Evolutionary conservation across 2,329 filamentous ascomycete species (phyloP), one percentile per base, ranked within the genome.

Genomic region (Stemphylium beticola): DNA sequence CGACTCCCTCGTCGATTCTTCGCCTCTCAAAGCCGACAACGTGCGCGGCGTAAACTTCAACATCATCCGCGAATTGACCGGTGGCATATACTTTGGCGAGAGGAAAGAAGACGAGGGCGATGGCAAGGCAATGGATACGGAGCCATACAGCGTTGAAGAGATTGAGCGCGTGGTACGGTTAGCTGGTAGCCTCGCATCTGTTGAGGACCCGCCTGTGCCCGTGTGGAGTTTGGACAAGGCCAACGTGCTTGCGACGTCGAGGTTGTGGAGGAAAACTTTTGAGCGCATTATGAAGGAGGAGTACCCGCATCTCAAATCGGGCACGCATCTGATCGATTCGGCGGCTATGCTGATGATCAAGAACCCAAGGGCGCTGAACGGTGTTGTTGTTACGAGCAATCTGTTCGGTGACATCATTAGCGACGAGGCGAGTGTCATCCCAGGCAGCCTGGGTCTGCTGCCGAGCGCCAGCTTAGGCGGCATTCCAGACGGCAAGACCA

Each of bases 311-410:
- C 78, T 97, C 40, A 85, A 90, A 80, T 79, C 96, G 38, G 86
- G 87, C 62, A 93, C 96, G 76, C 93, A 98, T 75, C 84, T 98
- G 45, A 96, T 98, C 73, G 93, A 98, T 79, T 91, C 87, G 52
- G 93, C 93, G n/a, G 93, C 93, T 62, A 97, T 98, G 93, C 82
- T 97, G 66, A 92, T 98, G 89, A 85, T 98, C 72, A 97, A 96
- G 87, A 93, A 93, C 78, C 93, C 93, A 9, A 83, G 88, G 10
- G 85, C 87, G 18, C 82, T 98, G 48, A 98, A 97, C 75, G 95
- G 93, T 49, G 87, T 98, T 32, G 85, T 98, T 41, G 87, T 98
- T 61, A 96, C 93, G 11, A 93, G 89, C 81, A 99, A 98, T 77
- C 75, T 98, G 65, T 96, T 96, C 74, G 95, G 93, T 60, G 93